Percentiles rank a stretch among this genome's conserved stretches.
phyloP scores from a whole-genome alignment of 2,329 filamentous ascomycete species.

The Penicillium sp. region DNA sequence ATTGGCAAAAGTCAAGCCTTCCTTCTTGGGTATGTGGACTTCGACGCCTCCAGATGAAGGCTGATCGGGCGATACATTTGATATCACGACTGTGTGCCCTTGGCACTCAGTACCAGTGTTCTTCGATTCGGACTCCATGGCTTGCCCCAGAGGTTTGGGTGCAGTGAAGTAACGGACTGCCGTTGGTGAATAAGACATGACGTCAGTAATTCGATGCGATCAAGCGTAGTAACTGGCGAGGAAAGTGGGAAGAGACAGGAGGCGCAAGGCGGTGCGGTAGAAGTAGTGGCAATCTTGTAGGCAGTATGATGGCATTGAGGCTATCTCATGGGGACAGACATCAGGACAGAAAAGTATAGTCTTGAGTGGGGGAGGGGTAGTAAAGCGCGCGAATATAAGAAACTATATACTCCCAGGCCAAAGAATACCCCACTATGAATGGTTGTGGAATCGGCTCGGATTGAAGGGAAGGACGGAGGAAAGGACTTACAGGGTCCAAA shows the following conservation, averaged over 20 bases:
- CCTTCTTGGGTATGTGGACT: conserved; percentile 41
- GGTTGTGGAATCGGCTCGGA: conserved; percentile 13
- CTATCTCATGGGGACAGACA: conserved; percentile 41
- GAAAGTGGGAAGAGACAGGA: conserved; percentile 73
- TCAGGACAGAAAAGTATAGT: background rate
- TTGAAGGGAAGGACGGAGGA: conserved; percentile 16
- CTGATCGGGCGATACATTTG: conserved; percentile 13
- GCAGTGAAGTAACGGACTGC: conserved; percentile 67
- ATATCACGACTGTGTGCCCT: conserved; percentile 24
- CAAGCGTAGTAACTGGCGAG: conserved; percentile 69
- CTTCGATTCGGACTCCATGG: conserved; percentile 48
- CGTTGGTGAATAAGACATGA: conserved; percentile 57
- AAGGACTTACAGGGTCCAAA: conserved; percentile 16
- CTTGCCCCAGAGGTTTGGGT: conserved; percentile 68
- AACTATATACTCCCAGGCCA: conserved; percentile 4
- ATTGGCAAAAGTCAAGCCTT: conserved; percentile 78
- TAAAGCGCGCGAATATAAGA: background rate
- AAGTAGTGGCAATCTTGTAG: conserved; percentile 89
- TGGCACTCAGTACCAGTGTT: conserved; percentile 5
- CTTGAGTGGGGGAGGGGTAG: background rate
- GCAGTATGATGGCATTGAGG: conserved; percentile 70
- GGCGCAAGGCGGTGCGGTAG: conserved; percentile 81
- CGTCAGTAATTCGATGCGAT: conserved; percentile 31
- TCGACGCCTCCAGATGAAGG: conserved; percentile 11
- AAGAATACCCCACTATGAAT: conserved; percentile 1